Conservation (phyloP, 805 yeast genomes). For the Ogataea henricii region DNA sequence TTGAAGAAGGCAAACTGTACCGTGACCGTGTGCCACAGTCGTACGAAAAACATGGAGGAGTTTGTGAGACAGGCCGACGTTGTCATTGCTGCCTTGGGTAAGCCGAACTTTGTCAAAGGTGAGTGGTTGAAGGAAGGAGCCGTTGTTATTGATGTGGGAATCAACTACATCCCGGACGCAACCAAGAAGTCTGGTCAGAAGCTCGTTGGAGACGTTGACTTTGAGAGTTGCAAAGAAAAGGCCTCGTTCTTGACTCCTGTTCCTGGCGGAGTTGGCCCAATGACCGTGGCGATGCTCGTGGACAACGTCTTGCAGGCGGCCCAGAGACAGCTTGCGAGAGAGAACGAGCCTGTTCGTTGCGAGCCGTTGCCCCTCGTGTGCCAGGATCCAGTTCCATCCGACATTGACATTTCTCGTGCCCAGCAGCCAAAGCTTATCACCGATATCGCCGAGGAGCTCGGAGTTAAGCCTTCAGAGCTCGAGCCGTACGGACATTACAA, state of each 20-base stretch:
- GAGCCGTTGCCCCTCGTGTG: conserved; percentile 60
- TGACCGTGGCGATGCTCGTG: conserved; percentile 84
- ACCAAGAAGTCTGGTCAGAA: conserved; percentile 67
- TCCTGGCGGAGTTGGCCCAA: conserved; percentile 92
- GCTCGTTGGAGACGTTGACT: conserved; percentile 80
- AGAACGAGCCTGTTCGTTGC: conserved; percentile 38
- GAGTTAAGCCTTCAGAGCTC: conserved; percentile 64
- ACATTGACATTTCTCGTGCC: conserved; percentile 73
- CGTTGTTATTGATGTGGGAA: conserved; percentile 80
- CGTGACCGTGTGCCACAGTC: conserved; percentile 74
- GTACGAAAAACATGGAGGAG: conserved; percentile 51
- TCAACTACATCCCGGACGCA: conserved; percentile 69
- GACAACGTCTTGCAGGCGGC: conserved; percentile 74
- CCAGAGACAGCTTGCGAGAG: conserved; percentile 39
- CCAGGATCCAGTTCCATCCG: conserved; percentile 75
- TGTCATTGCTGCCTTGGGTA: conserved; percentile 77
- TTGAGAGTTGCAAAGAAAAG: conserved; percentile 51
- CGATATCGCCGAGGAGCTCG: conserved; percentile 69
- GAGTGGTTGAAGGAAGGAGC: conserved; percentile 72
- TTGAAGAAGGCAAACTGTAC: conserved; percentile 73
- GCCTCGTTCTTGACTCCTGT: conserved; percentile 80
- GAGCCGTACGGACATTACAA: conserved; percentile 77
- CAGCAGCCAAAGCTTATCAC: conserved; percentile 72
- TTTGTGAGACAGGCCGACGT: conserved; percentile 66
- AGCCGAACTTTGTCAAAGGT: conserved; percentile 68